These are phyloP conservation scores for Blastocrithidia nonstop DNA, from an alignment of 208 protist species.

Conservation along the genomic window DNA sequence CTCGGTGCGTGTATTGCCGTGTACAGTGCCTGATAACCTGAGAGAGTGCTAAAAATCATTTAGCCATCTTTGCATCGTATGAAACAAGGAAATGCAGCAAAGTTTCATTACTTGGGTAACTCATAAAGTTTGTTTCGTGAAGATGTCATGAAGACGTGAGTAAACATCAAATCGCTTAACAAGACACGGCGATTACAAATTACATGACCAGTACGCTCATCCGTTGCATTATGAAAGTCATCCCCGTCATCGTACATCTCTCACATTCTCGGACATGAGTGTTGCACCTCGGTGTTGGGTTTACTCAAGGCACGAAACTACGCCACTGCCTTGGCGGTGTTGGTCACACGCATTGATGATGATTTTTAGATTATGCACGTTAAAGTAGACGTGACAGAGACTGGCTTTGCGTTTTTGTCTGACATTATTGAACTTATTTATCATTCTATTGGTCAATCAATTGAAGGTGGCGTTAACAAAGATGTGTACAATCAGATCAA, in stretches of 20 bases:
- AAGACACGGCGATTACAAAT: conserved; percentile 32
- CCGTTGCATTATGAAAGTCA: conserved; percentile 20
- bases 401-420: conserved; percentile 25
- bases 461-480: conserved; percentile 22
- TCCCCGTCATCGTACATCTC: conserved; percentile 62
- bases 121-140: conserved; percentile 11
- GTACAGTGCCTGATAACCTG: conserved; percentile 18
- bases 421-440: conserved; percentile 50
- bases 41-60: conserved; percentile 23
- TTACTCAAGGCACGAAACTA: conserved; percentile 53
- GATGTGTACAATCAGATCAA: conserved; percentile 46
- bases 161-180: conserved; percentile 49
- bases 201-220: conserved; percentile 33
- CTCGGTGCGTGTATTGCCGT: conserved; percentile 16
- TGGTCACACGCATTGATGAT: conserved; percentile 31
- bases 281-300: conserved; percentile 74
- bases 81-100: conserved; percentile 10
- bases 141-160: conserved; percentile 10
- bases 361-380: conserved; percentile 35
- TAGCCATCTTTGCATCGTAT: conserved; percentile 23
- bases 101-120: conserved; percentile 11
- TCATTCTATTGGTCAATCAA: conserved; percentile 32
- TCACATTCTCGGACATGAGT: conserved; percentile 90
- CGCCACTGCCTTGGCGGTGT: conserved; percentile 56
- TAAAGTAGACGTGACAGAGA: conserved; percentile 28